phyloP scores from a whole-genome alignment of 768 basidiomycete species.

The Russula abietina region DNA sequence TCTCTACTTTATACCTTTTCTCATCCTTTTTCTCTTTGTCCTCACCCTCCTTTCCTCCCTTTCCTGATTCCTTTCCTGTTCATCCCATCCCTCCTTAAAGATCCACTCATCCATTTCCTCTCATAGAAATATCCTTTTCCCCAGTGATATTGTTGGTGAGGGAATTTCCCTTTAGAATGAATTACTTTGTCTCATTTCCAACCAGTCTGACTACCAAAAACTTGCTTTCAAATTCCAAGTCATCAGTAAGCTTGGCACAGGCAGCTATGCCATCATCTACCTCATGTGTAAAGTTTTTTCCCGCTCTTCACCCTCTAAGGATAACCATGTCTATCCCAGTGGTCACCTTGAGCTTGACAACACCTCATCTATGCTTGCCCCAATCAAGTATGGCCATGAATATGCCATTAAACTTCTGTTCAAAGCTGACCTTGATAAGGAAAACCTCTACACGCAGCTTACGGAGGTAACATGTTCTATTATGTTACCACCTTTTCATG shows the following conservation, averaged over 20 bases:
- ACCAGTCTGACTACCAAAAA: conserved; percentile 38
- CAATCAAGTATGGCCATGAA: conserved; percentile 60
- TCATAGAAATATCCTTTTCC: conserved; percentile 22
- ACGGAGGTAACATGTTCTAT: conserved; percentile 57
- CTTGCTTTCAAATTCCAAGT: conserved; percentile 75
- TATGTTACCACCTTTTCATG: conserved; percentile 9
- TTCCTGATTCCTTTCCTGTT: conserved; percentile 27
- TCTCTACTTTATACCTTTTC: conserved; percentile 28
- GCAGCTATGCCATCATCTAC: conserved; percentile 92
- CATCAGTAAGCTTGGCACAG: conserved; percentile 77
- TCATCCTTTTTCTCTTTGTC: conserved; percentile 32
- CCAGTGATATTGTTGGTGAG: conserved; percentile 24
- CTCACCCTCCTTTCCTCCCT: conserved; percentile 31
- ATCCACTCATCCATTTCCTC: conserved; percentile 19
- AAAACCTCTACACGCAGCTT: conserved; percentile 82
- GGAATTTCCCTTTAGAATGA: conserved; percentile 43
- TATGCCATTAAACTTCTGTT: conserved; percentile 96
- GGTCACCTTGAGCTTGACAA: conserved; percentile 32
- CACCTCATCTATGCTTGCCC: conserved; percentile 30
- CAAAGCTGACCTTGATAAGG: conserved; percentile 87
- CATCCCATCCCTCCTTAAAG: conserved; percentile 21
- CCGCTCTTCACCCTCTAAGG: conserved; percentile 34
- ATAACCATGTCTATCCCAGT: conserved; percentile 48
- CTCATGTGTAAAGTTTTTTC: conserved; percentile 69
- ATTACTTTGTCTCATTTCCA: conserved; percentile 51